Evolutionary conservation across 163 green algal species (phyloP).

Genomic region (Chloromonas sp.): DNA sequence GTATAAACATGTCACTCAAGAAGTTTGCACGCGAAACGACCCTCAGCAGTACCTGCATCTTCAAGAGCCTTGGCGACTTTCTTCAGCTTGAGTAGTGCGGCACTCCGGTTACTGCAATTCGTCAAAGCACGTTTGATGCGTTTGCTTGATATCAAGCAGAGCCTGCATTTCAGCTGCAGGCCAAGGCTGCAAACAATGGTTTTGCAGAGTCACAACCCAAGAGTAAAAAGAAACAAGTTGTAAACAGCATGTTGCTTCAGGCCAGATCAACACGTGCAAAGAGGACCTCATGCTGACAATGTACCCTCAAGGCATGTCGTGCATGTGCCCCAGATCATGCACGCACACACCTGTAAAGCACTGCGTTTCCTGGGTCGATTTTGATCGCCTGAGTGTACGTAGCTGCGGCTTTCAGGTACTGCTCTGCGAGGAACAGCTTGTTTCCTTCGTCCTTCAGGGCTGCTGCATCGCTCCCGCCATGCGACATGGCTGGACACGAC

Average conservation of each 20-base stretch:
- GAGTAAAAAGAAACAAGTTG: too few species aligned
- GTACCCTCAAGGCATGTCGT: not conserved
- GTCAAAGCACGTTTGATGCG: not conserved
- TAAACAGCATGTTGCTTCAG: too few species aligned
- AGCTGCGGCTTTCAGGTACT: not conserved
- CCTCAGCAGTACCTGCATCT: not conserved
- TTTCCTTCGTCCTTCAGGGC: too few species aligned
- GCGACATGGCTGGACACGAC: too few species aligned
- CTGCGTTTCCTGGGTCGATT: not conserved
- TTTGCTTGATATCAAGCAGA: not conserved
- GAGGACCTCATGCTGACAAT: not conserved
- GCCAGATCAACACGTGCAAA: too few species aligned
- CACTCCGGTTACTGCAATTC: not conserved
- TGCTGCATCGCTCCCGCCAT: too few species aligned
- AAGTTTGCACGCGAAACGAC: too few species aligned
- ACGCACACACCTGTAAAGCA: conserved; percentile 1
- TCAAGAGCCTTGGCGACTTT: not conserved
- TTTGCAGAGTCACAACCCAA: too few species aligned
- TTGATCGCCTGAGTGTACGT: not conserved
- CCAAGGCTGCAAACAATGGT: too few species aligned
- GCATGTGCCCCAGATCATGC: not conserved
- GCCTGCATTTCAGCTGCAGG: not conserved
- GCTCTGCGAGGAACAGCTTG: too few species aligned
- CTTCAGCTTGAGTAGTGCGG: not conserved
- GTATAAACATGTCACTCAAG: too few species aligned